Conservation (phyloP, 2,329 filamentous ascomycete species). For the Colletotrichum cordylinicola region DNA sequence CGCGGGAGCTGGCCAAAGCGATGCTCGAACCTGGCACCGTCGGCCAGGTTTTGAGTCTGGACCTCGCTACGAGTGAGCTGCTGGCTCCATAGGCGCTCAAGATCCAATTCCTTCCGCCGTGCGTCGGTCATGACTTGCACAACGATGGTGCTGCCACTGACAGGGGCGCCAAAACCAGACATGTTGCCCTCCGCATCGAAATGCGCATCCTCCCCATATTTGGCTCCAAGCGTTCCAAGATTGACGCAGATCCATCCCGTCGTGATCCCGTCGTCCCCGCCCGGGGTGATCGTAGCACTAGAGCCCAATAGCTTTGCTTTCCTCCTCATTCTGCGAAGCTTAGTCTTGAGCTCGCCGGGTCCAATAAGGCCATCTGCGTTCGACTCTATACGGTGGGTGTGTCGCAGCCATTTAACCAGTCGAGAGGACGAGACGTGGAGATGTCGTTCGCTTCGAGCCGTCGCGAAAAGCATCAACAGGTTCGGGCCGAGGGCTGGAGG, state of each 20-base stretch:
- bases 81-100: constrained; percentile 59
- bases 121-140: constrained; percentile 64
- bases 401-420: constrained; percentile 85
- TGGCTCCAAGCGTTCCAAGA: constrained; percentile 71
- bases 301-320: constrained; percentile 82
- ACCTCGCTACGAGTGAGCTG: constrained; percentile 38
- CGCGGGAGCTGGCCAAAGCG: constrained; percentile 18
- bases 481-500: constrained; percentile 87
- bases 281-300: constrained; percentile 66
- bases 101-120: constrained; percentile 55
- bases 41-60: background rate
- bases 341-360: constrained; percentile 88
- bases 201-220: constrained; percentile 48
- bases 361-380: constrained; percentile 88
- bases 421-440: constrained; percentile 89
- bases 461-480: constrained; percentile 91
- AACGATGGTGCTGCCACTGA: constrained; percentile 57
- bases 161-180: constrained; percentile 75
- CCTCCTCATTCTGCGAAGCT: constrained; percentile 79
- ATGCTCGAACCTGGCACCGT: constrained; percentile 29
- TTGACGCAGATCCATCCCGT: constrained; percentile 98
- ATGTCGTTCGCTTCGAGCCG: constrained; percentile 90
- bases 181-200: constrained; percentile 61
- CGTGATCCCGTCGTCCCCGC: constrained; percentile 82
- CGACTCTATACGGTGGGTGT: constrained; percentile 73